phyloP scores from a whole-genome alignment of 306 rosid genomes.

The Sicyos edulis region DNA sequence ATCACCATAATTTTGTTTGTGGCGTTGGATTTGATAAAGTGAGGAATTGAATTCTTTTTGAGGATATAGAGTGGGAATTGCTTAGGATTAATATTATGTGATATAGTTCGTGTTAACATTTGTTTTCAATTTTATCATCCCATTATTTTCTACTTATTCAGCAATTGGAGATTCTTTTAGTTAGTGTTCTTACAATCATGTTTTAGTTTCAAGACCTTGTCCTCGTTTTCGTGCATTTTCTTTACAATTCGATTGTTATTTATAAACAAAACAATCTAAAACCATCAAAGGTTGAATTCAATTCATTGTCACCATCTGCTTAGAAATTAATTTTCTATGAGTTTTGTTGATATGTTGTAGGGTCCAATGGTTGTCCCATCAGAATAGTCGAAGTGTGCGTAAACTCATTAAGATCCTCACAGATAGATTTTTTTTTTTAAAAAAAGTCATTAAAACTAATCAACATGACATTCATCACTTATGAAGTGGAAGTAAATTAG shows the following conservation, averaged over 20 bases:
- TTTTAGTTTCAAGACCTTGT: neutral
- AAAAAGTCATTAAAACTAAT: neutral
- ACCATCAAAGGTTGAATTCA: no score
- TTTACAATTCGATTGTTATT: neutral
- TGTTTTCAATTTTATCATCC: neutral
- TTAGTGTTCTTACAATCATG: neutral
- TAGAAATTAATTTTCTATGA: no score
- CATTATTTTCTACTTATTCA: neutral
- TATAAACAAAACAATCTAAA: neutral
- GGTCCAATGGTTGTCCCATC: no score
- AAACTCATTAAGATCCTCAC: no score
- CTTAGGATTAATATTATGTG: neutral
- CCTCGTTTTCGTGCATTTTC: neutral
- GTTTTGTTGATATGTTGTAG: no score
- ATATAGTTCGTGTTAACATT: neutral
- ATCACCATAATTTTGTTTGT: neutral
- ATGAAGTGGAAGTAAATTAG: neutral
- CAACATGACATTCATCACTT: neutral
- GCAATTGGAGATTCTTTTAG: neutral
- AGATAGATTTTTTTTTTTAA: no score
- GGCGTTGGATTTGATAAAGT: neutral
- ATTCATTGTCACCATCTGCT: no score
- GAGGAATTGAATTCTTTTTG: neutral
- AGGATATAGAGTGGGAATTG: slow-evolving; percentile 9
- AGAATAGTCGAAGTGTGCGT: no score